phyloP scores from a whole-genome alignment of 2,329 filamentous ascomycete species.

The Xylaria sp. region DNA sequence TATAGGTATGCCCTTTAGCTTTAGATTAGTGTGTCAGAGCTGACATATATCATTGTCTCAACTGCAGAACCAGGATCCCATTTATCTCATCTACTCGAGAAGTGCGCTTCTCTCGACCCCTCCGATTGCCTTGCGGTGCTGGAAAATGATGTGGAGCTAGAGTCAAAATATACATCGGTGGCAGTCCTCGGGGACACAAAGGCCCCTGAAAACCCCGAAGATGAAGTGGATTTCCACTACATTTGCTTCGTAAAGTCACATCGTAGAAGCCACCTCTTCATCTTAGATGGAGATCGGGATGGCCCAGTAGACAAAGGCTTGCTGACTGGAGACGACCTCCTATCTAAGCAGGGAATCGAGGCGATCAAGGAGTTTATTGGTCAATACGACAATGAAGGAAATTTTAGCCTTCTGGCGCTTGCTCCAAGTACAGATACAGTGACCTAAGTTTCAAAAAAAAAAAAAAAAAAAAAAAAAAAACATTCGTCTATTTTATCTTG shows the following conservation, averaged over 20 bases:
- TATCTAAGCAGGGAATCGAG: constrained; percentile 68
- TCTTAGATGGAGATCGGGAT: constrained; percentile 74
- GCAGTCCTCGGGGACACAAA: constrained; percentile 11
- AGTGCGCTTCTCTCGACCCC: constrained; percentile 5
- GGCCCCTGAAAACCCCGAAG: constrained; percentile 64
- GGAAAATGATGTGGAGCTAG: background rate
- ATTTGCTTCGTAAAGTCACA: constrained; percentile 73
- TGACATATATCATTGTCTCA: background rate
- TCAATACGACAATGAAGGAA: constrained; percentile 43
- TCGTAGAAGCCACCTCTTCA: constrained; percentile 67
- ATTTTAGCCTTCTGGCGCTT: constrained; percentile 50
- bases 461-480: background rate
- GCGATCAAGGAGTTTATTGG: constrained; percentile 54
- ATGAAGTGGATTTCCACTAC: constrained; percentile 74
- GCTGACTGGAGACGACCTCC: constrained; percentile 57
- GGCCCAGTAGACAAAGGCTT: constrained; percentile 65
- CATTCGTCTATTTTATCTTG: background rate
- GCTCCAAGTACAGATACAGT: constrained; percentile 16
- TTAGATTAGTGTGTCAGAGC: background rate
- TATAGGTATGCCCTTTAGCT: constrained; percentile 11
- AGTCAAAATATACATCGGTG: constrained; percentile 9
- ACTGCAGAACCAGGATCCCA: constrained; percentile 5
- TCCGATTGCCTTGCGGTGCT: background rate
- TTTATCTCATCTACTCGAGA: constrained; percentile 3
- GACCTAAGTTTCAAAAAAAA: background rate